phyloP scores from a whole-genome alignment of 1,139 yeast genomes.

The Protomyces inundatus region DNA sequence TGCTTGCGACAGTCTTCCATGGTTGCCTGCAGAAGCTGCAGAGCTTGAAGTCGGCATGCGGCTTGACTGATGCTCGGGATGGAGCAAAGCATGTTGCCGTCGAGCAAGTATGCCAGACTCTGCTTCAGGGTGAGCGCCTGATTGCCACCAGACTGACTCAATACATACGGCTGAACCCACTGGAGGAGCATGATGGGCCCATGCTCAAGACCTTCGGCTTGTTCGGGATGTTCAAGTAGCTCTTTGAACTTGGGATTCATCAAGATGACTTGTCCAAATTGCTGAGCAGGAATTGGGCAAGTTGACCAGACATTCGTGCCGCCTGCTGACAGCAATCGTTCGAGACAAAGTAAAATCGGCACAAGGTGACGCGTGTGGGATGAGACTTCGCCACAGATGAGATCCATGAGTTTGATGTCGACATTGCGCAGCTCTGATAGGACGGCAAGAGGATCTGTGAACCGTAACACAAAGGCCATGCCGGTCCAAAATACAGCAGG shows the following conservation, averaged over 20 bases:
- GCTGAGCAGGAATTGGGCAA: slow-evolving; percentile 24
- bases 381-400: slow-evolving; percentile 32
- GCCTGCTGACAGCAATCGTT: slow-evolving; percentile 23
- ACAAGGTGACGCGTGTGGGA: slow-evolving; percentile 27
- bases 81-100: neutral
- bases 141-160: slow-evolving; percentile 14
- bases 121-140: slow-evolving; percentile 6
- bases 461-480: slow-evolving; percentile 27
- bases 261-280: slow-evolving; percentile 13
- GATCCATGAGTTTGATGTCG: slow-evolving; percentile 31
- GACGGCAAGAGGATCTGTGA: slow-evolving; percentile 30
- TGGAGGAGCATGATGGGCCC: neutral
- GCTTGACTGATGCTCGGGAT: slow-evolving; percentile 1
- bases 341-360: slow-evolving; percentile 29
- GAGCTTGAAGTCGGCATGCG: slow-evolving; percentile 1
- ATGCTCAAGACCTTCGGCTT: neutral
- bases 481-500: slow-evolving; percentile 32
- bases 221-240: slow-evolving; percentile 15
- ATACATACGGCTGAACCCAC: slow-evolving; percentile 12
- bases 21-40: slow-evolving; percentile 1
- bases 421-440: slow-evolving; percentile 28
- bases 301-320: slow-evolving; percentile 33
- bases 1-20: neutral
- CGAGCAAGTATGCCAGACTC: neutral
- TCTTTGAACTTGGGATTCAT: slow-evolving; percentile 8